Base-by-base conservation (phyloP, 306 rosid genomes). In the Luffa aegyptiaca region DNA sequence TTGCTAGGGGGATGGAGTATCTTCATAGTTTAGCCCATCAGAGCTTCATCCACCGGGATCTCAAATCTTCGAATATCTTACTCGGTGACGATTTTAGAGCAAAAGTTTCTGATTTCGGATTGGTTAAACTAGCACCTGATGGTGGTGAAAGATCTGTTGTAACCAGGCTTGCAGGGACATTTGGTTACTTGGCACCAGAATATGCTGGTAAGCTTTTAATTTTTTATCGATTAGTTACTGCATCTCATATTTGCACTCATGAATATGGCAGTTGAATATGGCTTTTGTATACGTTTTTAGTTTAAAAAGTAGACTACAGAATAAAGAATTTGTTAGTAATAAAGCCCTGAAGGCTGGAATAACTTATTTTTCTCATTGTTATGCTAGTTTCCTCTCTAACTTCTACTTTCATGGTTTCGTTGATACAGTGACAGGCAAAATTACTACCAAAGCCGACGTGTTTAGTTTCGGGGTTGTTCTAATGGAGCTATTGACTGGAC, bases 31-130 rank as follows among this genome's bases (percentile, higher is more conserved):
- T 96, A 46, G 99, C 93, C 81, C 99, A 90, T 81, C 96, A 87
- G 83, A 96, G 99, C 87, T 96, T 96, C 94, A 93, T 96, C 84
- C 99, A 96, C 91, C 89, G 99, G 62, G 99, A 96, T 88, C 99
- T 96, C 26, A 96, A 96, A 86, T 84, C 99, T 2, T 96, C 99
- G 33, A 96, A 96, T 72, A 93, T 96, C 82, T 84, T 96, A 85
- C 97, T 96, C 56, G 97, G 90, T 2, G 97, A 93, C 77, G 97
- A 93, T 84, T 93, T 86, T 80, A 89, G 85, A 83, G 99, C 99
- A 7, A 96, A 96, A 85, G 87, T 96, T 18, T 93, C 99, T 0
- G 99, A 96, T 82, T 96, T 96, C 61, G 99, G 99, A 58, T 86
- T 96, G 90, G 99, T 96, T 79, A 96, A 96, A 84, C 94, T 96